These are phyloP conservation scores for Botryococcus braunii DNA, from an alignment of 163 green algal species.

Conservation along the genomic window DNA sequence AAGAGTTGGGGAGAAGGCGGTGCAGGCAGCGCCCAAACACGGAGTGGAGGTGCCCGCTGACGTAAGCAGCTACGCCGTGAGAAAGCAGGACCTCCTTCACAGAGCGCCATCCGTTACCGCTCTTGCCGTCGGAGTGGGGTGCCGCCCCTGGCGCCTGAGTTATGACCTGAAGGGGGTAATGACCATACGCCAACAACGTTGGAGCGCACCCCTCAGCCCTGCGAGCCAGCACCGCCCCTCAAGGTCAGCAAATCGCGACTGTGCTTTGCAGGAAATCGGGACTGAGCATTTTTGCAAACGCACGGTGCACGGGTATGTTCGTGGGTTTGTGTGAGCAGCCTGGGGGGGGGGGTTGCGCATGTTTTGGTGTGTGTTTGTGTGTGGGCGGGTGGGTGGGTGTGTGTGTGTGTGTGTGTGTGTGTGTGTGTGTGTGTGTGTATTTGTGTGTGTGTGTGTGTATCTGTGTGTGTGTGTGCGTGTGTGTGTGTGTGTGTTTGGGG, in stretches of 20 bases:
- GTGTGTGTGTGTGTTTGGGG: no score
- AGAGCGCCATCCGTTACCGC: not conserved
- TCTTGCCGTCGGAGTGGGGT: not conserved
- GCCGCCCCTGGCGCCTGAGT: slow-evolving; percentile 5
- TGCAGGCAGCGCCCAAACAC: slow-evolving; percentile 57
- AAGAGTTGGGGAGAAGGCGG: slow-evolving; percentile 27
- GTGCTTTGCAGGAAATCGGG: not conserved
- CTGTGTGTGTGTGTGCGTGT: no score
- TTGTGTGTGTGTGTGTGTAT: no score
- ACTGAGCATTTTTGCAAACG: not conserved
- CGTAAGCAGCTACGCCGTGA: slow-evolving; percentile 38
- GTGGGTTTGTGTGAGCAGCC: not conserved
- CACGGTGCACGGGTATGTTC: not conserved
- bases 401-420: no score
- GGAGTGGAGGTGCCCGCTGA: slow-evolving; percentile 64
- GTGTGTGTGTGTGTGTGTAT: no score
- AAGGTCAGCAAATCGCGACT: not conserved
- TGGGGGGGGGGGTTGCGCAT: no score
- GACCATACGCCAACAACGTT: slow-evolving; percentile 47
- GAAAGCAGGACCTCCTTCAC: slow-evolving; percentile 25
- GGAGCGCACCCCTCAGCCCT: slow-evolving; percentile 12
- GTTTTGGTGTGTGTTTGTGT: no score
- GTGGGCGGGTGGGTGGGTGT: no score
- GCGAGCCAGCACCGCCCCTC: not conserved
- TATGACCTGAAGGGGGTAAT: slow-evolving; percentile 55